Evolutionary conservation across 2,329 filamentous ascomycete species (phyloP).

Genomic region (Lasiodiplodia hormozganensis): DNA sequence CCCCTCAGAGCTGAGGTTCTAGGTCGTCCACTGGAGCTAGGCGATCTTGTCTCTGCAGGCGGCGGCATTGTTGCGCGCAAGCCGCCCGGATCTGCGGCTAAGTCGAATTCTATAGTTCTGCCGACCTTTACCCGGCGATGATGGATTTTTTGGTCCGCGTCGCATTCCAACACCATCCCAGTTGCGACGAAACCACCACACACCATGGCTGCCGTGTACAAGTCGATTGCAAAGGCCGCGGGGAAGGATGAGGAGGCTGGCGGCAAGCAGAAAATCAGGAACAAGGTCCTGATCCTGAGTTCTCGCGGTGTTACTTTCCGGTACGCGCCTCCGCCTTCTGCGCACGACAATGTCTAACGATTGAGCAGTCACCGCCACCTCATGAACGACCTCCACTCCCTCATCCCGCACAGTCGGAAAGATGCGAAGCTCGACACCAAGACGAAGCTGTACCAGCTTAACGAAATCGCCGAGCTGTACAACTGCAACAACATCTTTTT

Average conservation of each 20-base stretch:
- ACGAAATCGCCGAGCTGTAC: constrained; percentile 69
- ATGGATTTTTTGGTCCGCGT: constrained; percentile 15
- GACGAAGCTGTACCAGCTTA: constrained; percentile 70
- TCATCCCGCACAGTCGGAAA: constrained; percentile 91
- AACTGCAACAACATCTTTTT: constrained; percentile 96
- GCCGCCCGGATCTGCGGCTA: constrained; percentile 8
- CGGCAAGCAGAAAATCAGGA: constrained; percentile 50
- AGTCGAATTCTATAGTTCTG: not conserved
- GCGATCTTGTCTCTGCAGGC: constrained; percentile 17
- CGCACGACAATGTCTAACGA: constrained; percentile 26
- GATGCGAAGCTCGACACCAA: constrained; percentile 98
- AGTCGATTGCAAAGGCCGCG: constrained; percentile 56
- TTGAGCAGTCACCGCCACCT: constrained; percentile 86
- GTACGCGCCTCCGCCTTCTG: constrained; percentile 54
- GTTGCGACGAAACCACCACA: constrained; percentile 6
- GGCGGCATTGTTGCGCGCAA: constrained; percentile 22
- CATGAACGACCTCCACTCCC: constrained; percentile 83
- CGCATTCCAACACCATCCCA: not conserved
- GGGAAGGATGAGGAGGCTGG: constrained; percentile 43
- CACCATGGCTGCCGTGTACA: constrained; percentile 64
- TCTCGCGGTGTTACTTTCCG: constrained; percentile 91
- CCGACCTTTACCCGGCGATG: not conserved
- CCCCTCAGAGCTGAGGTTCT: not conserved
- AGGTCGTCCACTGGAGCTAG: not conserved
- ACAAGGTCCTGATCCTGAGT: constrained; percentile 84